Evolutionary conservation across 116 monocot species (phyloP).

Genomic region (Dioscorea cayenensis): DNA sequence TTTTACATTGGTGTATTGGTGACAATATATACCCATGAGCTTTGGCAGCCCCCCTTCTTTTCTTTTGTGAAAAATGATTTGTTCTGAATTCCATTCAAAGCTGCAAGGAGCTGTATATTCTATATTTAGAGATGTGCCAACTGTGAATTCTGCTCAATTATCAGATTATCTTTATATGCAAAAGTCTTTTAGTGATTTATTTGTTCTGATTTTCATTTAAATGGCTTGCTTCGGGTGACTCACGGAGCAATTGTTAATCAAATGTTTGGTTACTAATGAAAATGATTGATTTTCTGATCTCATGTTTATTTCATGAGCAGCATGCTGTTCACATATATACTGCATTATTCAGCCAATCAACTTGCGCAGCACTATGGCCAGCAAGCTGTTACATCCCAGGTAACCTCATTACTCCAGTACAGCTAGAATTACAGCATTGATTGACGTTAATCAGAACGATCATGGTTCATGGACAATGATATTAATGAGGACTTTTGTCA

Average conservation of each 20-base stretch:
- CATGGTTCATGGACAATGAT: too few relatives aligned
- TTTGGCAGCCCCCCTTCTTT: too few relatives aligned
- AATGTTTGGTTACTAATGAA: not conserved
- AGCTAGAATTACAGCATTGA: not conserved
- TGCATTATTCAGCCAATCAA: not conserved
- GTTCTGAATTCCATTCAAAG: not conserved
- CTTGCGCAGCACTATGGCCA: slow-evolving; percentile 2
- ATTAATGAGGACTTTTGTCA: too few relatives aligned
- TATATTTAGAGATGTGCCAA: not conserved
- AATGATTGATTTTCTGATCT: not conserved
- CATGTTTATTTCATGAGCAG: not conserved
- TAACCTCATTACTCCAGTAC: not conserved
- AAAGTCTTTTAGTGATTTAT: not conserved
- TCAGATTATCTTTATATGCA: not conserved
- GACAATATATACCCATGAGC: too few relatives aligned
- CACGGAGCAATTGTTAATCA: too few relatives aligned
- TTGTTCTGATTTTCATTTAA: not conserved
- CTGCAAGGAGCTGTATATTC: not conserved
- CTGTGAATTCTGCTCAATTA: not conserved
- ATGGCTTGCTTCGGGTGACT: not conserved
- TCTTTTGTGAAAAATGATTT: not conserved
- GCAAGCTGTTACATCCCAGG: slow-evolving; percentile 14
- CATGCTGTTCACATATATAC: slow-evolving; percentile 2
- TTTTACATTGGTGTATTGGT: too few relatives aligned
- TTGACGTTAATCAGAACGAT: too few relatives aligned